A percentile compares a stretch with the other conserved stretches of the same genome.
These are phyloP conservation scores for Lotmaria passim DNA, from an alignment of 208 protist genomes.

Conservation along the genomic window DNA sequence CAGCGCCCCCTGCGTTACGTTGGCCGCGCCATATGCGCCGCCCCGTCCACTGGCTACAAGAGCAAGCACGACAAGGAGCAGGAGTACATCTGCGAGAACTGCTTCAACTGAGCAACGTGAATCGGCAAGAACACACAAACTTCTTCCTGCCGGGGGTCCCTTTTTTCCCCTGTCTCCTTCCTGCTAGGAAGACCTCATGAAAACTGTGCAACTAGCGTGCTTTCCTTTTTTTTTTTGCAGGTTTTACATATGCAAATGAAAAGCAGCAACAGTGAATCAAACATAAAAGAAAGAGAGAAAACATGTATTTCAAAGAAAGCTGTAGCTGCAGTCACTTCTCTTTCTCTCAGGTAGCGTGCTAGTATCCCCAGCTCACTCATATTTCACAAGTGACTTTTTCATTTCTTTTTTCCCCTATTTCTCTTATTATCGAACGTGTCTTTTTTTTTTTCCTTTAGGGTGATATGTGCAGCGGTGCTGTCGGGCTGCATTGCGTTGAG, in stretches of 20 bases:
- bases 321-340: too few relatives aligned
- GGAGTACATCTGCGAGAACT: constrained; percentile 56
- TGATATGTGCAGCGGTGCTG: too few relatives aligned
- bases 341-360: too few relatives aligned
- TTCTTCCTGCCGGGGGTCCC: too few relatives aligned
- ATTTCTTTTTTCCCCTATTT: constrained; percentile 1
- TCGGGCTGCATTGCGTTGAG: too few relatives aligned
- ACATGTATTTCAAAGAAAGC: neutral
- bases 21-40: constrained; percentile 57
- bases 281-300: neutral
- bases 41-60: constrained; percentile 79
- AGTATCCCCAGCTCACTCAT: neutral
- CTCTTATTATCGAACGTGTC: constrained; percentile 2
- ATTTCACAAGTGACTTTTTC: constrained; percentile 15
- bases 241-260: too few relatives aligned
- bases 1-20: constrained; percentile 62
- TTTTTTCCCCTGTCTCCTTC: too few relatives aligned
- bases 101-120: constrained; percentile 28
- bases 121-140: neutral
- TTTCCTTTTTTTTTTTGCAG: too few relatives aligned
- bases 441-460: neutral
- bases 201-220: too few relatives aligned
- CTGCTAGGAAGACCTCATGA: too few relatives aligned
- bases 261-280: too few relatives aligned
- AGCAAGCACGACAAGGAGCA: constrained; percentile 79